A percentile compares a stretch with the other conserved stretches of the same genome.
Evolutionary conservation across 306 rosid genomes (phyloP).

Genomic region (Leucaena leucocephala): DNA sequence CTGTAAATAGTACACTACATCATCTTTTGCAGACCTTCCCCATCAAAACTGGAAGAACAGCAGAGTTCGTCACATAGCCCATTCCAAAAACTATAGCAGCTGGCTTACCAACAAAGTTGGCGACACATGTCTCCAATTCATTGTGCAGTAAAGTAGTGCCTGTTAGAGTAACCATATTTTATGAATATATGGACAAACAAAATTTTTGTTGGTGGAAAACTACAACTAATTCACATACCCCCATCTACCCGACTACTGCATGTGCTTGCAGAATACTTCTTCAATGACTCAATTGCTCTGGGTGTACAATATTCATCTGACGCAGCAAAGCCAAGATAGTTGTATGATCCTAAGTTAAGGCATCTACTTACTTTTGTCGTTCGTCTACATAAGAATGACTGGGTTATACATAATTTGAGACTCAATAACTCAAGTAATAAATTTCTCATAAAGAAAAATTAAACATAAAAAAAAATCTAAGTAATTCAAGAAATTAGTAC

Average conservation of each 20-base stretch:
- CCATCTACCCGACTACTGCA: slow-evolving; percentile 89
- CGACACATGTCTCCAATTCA: slow-evolving; percentile 75
- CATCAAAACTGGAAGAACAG: slow-evolving; percentile 79
- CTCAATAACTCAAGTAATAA: slow-evolving; percentile 7
- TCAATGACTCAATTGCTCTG: slow-evolving; percentile 71
- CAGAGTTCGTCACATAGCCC: slow-evolving; percentile 92
- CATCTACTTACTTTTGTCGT: slow-evolving; percentile 66
- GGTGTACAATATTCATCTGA: slow-evolving; percentile 68
- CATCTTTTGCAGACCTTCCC: slow-evolving; percentile 60
- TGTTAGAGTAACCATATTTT: slow-evolving; percentile 35
- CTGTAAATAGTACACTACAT: slow-evolving; percentile 4
- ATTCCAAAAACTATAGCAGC: slow-evolving; percentile 86
- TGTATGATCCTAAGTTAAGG: slow-evolving; percentile 92
- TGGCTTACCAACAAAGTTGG: slow-evolving; percentile 69
- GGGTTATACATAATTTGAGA: not conserved
- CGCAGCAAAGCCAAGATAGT: slow-evolving; percentile 94
- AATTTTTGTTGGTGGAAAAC: not conserved
- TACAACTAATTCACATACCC: slow-evolving; percentile 48
- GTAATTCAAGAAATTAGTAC: slow-evolving; percentile 31
- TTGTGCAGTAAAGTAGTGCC: slow-evolving; percentile 73
- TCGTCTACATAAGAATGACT: slow-evolving; percentile 51
- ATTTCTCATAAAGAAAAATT: not conserved
- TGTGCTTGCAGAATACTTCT: slow-evolving; percentile 81
- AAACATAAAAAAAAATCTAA: not conserved
- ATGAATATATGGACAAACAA: slow-evolving; percentile 18